phyloP scores from a whole-genome alignment of 2,329 filamentous ascomycete genomes.

The Colletotrichum liaoningense region DNA sequence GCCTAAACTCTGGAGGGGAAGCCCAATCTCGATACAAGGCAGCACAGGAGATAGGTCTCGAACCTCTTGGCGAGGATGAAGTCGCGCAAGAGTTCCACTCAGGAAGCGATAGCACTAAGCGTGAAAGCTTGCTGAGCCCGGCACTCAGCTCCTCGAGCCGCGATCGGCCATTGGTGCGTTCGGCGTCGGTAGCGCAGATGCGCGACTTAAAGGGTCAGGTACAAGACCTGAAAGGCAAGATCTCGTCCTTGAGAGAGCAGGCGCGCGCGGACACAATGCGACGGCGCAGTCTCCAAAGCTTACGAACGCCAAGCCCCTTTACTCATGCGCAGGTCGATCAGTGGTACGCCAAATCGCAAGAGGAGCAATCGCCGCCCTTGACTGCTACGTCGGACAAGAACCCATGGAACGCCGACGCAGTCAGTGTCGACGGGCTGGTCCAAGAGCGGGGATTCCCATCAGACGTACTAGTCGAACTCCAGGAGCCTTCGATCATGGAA shows the following conservation, averaged over 20 bases:
- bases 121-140: constrained; percentile 57
- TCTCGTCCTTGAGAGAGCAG: constrained; percentile 82
- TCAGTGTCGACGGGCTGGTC: constrained; percentile 42
- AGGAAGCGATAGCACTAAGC: constrained; percentile 46
- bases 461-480: constrained; percentile 15
- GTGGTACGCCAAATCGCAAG: constrained; percentile 54
- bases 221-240: constrained; percentile 85
- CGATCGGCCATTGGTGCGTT: constrained; percentile 68
- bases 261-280: constrained; percentile 83
- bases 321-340: constrained; percentile 74
- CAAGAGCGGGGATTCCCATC: constrained; percentile 29
- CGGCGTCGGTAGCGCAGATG: constrained; percentile 79
- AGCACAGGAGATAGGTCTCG: constrained; percentile 58
- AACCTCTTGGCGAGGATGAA: constrained; percentile 67
- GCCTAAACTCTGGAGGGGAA: constrained; percentile 51
- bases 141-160: constrained; percentile 51
- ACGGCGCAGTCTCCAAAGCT: constrained; percentile 79
- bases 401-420: constrained; percentile 46
- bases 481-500: constrained; percentile 36
- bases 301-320: constrained; percentile 83
- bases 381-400: constrained; percentile 34
- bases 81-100: constrained; percentile 43
- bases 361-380: constrained; percentile 39
- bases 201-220: constrained; percentile 85
- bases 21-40: constrained; percentile 49